Percentiles rank a stretch among this genome's conserved stretches.
phyloP scores from a whole-genome alignment of 1,284 basidiomycete species.

The Melampsora americana region DNA sequence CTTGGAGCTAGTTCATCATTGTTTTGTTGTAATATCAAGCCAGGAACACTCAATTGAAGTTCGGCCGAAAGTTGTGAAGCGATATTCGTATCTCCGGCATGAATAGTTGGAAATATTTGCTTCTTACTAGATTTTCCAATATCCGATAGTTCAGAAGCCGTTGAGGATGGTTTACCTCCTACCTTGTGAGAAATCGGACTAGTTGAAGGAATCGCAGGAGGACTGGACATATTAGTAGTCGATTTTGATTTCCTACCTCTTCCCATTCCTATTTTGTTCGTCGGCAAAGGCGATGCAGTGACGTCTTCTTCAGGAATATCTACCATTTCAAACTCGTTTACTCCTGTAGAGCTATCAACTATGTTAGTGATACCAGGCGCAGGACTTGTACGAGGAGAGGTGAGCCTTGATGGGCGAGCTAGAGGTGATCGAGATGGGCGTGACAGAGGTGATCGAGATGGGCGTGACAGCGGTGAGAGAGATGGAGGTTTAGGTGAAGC shows the following conservation, averaged over 20 bases:
- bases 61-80: slow-evolving; percentile 3
- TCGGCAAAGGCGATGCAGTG: background rate
- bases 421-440: too few relatives aligned
- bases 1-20: background rate
- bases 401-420: background rate
- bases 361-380: background rate
- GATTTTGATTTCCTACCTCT: background rate
- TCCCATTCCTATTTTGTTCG: background rate
- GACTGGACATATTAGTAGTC: background rate
- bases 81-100: background rate
- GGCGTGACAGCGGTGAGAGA: background rate
- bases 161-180: background rate
- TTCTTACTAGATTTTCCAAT: background rate
- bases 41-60: background rate
- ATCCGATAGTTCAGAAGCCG: background rate
- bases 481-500: background rate
- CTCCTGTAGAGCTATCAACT: background rate
- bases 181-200: background rate
- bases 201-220: background rate
- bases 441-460: too few relatives aligned
- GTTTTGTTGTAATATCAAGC: background rate
- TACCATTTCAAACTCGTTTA: background rate
- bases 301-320: background rate
- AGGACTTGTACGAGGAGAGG: background rate
- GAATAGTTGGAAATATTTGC: background rate